Evolutionary conservation across 2,329 filamentous ascomycete genomes (phyloP), one percentile per base, ranked within the genome.

Genomic region (Lecanicillium sp.): DNA sequence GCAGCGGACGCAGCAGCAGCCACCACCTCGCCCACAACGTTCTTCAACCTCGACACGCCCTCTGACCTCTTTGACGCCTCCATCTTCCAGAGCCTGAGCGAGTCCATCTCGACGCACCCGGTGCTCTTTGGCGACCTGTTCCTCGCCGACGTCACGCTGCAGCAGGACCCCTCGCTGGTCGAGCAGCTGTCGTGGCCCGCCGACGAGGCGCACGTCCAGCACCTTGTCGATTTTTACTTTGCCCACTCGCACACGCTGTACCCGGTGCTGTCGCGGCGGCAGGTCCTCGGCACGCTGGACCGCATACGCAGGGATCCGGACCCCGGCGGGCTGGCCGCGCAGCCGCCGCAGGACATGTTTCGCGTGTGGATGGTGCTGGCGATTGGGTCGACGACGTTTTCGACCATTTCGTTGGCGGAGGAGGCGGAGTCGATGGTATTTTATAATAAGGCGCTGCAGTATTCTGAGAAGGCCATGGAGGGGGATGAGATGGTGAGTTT

Each of bases 311-410:
- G 19, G 15, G 46, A 46, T 1, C 51, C n/a, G n/a, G n/a, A 60
- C 19, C 56, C 59, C 0, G 41, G 52, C 9, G 52, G 53, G 18
- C 48, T 51, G 3, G 33, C 51, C 5, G 46, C 48, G 3, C 54
- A 61, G 28, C 56, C 59, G 0, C 55, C 62, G 2, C 46, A 62
- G 2, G 55, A 50, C 37, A 44, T 59, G 6, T 69, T 66, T 41
- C 53, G 60, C 15, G 56, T 69, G n/a, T 70, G 66, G 66, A 70
- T 70, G 62, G 59, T 70, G 3, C 49, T 70, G 3, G 66, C 66
- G 5, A 69, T 69, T 19, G 66, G 66, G 2, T 65, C 66, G 0
- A 69, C 66, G 0, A 58, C 66, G 1, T 59, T 62, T 42, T 68
- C 52, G 6, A 66, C 66, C 0, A 59, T 70, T 1, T 58, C 60